These are phyloP conservation scores for Fusarium multiceps DNA, from an alignment of 2,329 filamentous ascomycete genomes.

Conservation along the genomic window DNA sequence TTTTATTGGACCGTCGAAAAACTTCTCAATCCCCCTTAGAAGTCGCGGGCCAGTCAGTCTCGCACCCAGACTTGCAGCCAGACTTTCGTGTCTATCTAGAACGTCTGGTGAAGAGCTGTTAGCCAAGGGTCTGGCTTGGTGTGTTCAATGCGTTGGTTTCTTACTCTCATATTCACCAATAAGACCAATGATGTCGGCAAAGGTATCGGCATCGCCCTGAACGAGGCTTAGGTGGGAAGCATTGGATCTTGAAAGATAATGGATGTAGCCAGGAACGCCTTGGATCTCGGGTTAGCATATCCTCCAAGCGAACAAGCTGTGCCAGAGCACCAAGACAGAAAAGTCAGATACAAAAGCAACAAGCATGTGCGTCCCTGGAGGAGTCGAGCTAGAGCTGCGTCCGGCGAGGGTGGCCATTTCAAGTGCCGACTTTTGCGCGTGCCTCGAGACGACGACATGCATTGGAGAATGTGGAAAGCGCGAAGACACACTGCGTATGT, in stretches of 20 bases:
- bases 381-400: constrained; percentile 34
- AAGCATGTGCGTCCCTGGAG: constrained; percentile 39
- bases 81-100: constrained; percentile 84
- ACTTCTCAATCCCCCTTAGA: constrained; percentile 85
- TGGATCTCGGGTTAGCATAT: constrained; percentile 40
- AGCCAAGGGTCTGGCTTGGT: constrained; percentile 10
- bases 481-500: constrained; percentile 10
- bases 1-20: constrained; percentile 84
- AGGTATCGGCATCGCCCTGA: constrained; percentile 71
- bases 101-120: constrained; percentile 66
- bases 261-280: constrained; percentile 56
- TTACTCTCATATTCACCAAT: constrained; percentile 81
- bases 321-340: constrained; percentile 34
- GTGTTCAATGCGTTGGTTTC: constrained; percentile 2
- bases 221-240: constrained; percentile 61
- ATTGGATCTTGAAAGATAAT: constrained; percentile 62
- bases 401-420: constrained; percentile 22
- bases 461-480: constrained; percentile 13
- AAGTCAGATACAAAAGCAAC: constrained; percentile 39
- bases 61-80: constrained; percentile 86
- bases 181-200: constrained; percentile 77
- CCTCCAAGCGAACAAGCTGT: constrained; percentile 32
- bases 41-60: constrained; percentile 84
- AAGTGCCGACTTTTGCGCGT: constrained; percentile 15
- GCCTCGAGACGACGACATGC: constrained; percentile 19